Base-by-base conservation (phyloP, 2,329 filamentous ascomycete species). In the Fusarium dimerum region DNA sequence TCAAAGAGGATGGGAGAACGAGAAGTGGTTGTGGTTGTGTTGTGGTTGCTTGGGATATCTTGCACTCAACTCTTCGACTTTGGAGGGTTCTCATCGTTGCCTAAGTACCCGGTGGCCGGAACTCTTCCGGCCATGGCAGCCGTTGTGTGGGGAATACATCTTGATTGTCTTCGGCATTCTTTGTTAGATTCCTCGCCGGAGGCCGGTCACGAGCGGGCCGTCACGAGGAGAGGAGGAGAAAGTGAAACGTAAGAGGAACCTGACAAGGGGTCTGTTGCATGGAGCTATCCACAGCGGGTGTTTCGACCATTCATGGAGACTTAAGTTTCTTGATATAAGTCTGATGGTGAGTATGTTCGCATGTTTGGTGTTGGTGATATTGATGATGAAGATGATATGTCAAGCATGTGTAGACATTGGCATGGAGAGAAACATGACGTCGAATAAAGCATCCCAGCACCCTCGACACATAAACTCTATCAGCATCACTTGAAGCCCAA, bases 51-150 rank as follows among this genome's bases (percentile, higher is more conserved):
- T 50, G 18, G 34, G 47, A 56, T 43, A 29, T 41, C 48, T 32
- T 29, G 42, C 36, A 47, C 50, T 40, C 36, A 17, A 15, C 42
- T 41, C 51, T 54, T 47, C 41, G 48, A 43, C 49, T 56, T 52
- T 26, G 7, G 20, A 56, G 60, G 65, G 56, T 56, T 61, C 58
- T 60, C 65, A 57, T 55, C 61, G 67, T 63, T 69, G 72, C 68
- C 73, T 74, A 78, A 77, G 76, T 78, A 77, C 66, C 66, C 68
- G 46, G 71, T 74, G 76, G 76, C 76, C 76, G 68, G 67, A 70
- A 70, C 47, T 2, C 45, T 70, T 70, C 68, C 68, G 68, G 68
- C 68, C 68, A 65, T 54, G 20, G 20, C 20, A 26, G 20, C 20
- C 20, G 20, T 26, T 26, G 20, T 26, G 38, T 26, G 40, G 10